Evolutionary conservation across 805 yeast species (phyloP), one percentile per base, ranked within the genome.

Genomic region (Candida piceae): DNA sequence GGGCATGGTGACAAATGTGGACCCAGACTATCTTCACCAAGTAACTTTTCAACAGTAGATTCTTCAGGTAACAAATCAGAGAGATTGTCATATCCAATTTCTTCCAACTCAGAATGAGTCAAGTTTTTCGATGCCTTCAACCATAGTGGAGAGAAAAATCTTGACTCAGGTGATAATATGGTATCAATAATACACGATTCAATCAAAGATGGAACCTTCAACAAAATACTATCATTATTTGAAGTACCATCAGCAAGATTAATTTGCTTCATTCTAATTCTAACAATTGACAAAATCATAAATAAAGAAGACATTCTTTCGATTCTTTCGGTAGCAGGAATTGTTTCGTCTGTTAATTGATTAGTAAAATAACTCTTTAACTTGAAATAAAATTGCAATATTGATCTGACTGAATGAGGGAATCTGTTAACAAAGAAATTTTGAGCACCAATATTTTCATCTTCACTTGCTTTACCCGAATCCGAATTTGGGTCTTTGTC

Each of bases 111-210:
- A 15, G 33, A 15, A 9, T 36, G 28, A 11, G 28, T 35, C 16
- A 46, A 34, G 21, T 42, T 35, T 7, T 58, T 49, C 13, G 80
- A 67, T 0, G 89, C 80, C 39, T 68, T 62, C 3, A 73, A 59
- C 97, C 97, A 90, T 7, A 79, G 64, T 31, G 67, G 67, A 7
- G 82, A 73, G 53, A 74, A 86, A 13, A 67, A 57, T 40, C 97
- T 70, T 22, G 90, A 77, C 52, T 84, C 93, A 0, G 96, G 96
- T 1, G 90, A 70, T 22, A 85, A 65, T 13, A 89, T 72, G 1
- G 88, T 86, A 46, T 83, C 76, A 0, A 74, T 67, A 24, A 89
- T 65, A 11, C 93, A 85, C 3, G 88, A 69, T 57, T 90, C 97
- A 37, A 90, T 69, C 55, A 88, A 81, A 1, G 95, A 83, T 4